Base-by-base conservation (phyloP, 2,329 filamentous ascomycete species). In the Capronia epimyces region DNA sequence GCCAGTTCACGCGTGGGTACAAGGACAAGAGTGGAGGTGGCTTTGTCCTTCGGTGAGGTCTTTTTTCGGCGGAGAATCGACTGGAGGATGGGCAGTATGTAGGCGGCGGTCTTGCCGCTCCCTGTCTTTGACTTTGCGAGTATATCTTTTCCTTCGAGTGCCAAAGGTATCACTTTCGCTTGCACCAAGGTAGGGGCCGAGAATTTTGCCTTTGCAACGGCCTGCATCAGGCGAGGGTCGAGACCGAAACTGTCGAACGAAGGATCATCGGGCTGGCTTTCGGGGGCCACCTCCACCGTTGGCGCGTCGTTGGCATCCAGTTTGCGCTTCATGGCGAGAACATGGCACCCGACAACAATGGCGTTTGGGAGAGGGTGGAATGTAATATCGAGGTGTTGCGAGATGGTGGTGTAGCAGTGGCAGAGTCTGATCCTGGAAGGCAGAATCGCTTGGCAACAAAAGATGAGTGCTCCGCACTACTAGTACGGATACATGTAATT, bases 31-130 rank as follows among this genome's bases (percentile, higher is more conserved):
- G 50, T 47, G 8, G 54, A 50, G 12, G 50, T 61, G 49, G 67
- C 65, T 62, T 72, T 74, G 43, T 66, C 55, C 8, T 66, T 65
- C 7, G 66, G 64, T 39, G 69, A 64, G 51, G 60, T 61, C 62
- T 78, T 71, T 70, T 95, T 95, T 59, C 81, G 81, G 65, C 85
- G 87, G 49, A 98, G 72, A 55, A 95, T 87, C 29, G 81, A 80
- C 60, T 95, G 86, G 13, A 98, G 71, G n/a, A 95, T 78, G 1
- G 93, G 93, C 36, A 98, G 77, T 5, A 95, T 75, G 66, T 97
- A 97, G 43, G 93, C 91, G n/a, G 89, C 89, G 9, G 93, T 98
- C 76, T 98, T 98, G 60, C 93, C 93, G 3, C 90, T 95, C 10
- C 93, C 93, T 3, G 93, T 97, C 69, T 91, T 94, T 31, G 91